Evolutionary conservation across 2,329 filamentous ascomycete species (phyloP).

Genomic region (Botrytis hyacinthi): DNA sequence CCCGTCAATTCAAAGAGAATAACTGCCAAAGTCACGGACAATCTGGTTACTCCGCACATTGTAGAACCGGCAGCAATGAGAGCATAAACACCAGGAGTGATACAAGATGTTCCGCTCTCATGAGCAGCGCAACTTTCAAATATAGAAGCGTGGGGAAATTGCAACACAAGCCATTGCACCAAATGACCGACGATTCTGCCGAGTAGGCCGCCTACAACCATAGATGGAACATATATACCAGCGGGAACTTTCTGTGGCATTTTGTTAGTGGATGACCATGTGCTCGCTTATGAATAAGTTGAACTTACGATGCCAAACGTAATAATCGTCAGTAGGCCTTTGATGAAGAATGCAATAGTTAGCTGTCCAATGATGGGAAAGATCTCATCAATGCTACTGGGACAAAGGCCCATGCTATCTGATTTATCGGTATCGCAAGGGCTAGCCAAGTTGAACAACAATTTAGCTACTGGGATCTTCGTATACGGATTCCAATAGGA

Average conservation of each 20-base stretch:
- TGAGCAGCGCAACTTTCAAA: conserved; percentile 72
- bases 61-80: conserved; percentile 92
- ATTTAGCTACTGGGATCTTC: conserved; percentile 82
- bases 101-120: conserved; percentile 72
- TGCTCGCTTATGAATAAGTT: not conserved
- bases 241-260: conserved; percentile 74
- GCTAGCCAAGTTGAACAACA: conserved; percentile 85
- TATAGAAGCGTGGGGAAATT: conserved; percentile 66
- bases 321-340: conserved; percentile 81
- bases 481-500: conserved; percentile 95
- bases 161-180: conserved; percentile 77
- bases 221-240: conserved; percentile 96
- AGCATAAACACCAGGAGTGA: conserved; percentile 95
- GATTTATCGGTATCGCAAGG: conserved; percentile 73
- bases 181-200: conserved; percentile 84
- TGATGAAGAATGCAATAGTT: conserved; percentile 79
- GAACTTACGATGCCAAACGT: conserved; percentile 79
- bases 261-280: conserved; percentile 1
- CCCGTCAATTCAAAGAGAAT: conserved; percentile 96
- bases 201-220: conserved; percentile 94
- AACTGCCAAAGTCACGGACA: conserved; percentile 90
- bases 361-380: conserved; percentile 70
- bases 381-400: conserved; percentile 70
- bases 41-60: conserved; percentile 93
- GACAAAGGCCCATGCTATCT: conserved; percentile 72